Evolutionary conservation across 345 rosid genomes (phyloP).

Genomic region (Citrus reticulata): DNA sequence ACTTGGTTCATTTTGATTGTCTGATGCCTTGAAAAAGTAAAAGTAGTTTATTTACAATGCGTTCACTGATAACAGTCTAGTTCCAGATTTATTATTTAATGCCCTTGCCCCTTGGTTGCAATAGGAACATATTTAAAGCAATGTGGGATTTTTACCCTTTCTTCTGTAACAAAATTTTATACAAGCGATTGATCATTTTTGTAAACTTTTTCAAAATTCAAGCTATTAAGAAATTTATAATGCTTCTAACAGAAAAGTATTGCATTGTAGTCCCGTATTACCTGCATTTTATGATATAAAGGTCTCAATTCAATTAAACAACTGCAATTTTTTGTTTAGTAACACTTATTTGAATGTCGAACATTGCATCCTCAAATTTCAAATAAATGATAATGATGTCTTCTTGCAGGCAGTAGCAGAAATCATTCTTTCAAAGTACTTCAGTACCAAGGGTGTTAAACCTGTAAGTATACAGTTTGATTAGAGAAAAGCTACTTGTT

Average conservation of each 20-base stretch:
- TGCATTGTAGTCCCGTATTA: background rate
- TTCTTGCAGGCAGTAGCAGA: conserved; percentile 73
- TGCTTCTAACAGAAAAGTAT: background rate
- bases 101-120: background rate
- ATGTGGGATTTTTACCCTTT: background rate
- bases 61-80: background rate
- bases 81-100: background rate
- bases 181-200: background rate
- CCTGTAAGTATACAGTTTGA: conserved; percentile 52
- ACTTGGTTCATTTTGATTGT: no score
- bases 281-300: background rate
- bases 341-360: background rate
- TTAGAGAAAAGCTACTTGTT: background rate
- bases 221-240: background rate
- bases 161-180: background rate
- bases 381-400: background rate
- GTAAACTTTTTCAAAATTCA: background rate
- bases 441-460: conserved; percentile 61
- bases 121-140: background rate
- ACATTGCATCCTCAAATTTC: background rate
- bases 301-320: background rate
- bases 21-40: no score
- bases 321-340: background rate
- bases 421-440: conserved; percentile 68
- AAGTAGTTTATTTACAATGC: background rate